Evolutionary conservation across 352 stramenopile genomes (phyloP).

Genomic region (Phytophthora pseudosyringae): DNA sequence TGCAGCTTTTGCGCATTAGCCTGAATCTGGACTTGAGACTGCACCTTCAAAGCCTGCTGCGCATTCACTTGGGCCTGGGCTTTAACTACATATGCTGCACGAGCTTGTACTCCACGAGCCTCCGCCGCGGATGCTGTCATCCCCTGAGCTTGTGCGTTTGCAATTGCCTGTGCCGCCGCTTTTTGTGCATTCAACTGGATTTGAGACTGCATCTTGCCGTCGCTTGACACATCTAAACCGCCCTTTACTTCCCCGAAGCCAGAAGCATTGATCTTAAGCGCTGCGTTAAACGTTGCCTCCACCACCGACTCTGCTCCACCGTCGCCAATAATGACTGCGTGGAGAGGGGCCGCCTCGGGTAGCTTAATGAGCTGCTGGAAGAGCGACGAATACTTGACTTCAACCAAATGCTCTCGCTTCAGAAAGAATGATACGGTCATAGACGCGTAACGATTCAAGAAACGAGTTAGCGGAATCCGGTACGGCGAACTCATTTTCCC

Average conservation of each 20-base stretch:
- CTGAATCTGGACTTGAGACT: constrained; percentile 91
- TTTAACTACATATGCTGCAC: constrained; percentile 86
- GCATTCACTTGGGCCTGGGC: constrained; percentile 87
- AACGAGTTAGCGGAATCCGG: constrained; percentile 90
- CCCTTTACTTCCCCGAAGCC: constrained; percentile 46
- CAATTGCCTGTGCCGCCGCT: constrained; percentile 79
- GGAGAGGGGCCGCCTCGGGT: constrained; percentile 87
- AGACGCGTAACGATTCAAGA: constrained; percentile 93
- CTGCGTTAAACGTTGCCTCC: constrained; percentile 91
- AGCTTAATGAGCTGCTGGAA: constrained; percentile 95
- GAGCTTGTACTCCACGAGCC: constrained; percentile 81
- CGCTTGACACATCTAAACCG: constrained; percentile 50
- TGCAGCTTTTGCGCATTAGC: constrained; percentile 90
- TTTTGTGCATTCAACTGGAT: constrained; percentile 89
- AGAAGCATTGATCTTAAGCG: constrained; percentile 58
- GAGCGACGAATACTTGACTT: constrained; percentile 92
- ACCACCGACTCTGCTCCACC: constrained; percentile 92
- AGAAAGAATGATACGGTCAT: constrained; percentile 89
- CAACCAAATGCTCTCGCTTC: constrained; percentile 80
- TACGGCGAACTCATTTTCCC: constrained; percentile 93
- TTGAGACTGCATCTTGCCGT: constrained; percentile 84
- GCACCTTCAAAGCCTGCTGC: constrained; percentile 82
- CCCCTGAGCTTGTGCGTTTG: constrained; percentile 80
- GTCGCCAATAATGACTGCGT: constrained; percentile 87
- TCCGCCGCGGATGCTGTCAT: constrained; percentile 73